phyloP scores from a whole-genome alignment of 768 basidiomycete species.

The Tephrocybe sp. region DNA sequence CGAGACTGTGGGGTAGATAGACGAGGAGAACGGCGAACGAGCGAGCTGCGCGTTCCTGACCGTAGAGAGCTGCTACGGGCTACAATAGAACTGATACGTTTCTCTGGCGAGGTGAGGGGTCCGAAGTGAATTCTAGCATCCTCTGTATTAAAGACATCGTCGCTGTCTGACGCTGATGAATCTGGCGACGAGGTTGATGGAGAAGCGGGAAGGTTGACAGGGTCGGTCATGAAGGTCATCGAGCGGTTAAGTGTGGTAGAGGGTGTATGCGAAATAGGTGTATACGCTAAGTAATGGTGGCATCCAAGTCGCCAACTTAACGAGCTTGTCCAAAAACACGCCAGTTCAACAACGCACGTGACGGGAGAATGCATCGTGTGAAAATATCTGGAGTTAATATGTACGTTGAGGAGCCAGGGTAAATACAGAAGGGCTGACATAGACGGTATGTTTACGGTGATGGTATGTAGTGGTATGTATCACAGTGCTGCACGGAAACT shows the following conservation, averaged over 20 bases:
- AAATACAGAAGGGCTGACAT: no score
- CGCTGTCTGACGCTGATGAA: constrained; percentile 34
- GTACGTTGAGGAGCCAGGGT: no score
- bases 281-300: not conserved
- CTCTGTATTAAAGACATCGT: constrained; percentile 42
- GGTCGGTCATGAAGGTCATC: not conserved
- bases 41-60: constrained; percentile 19
- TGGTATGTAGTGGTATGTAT: no score
- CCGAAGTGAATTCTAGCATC: constrained; percentile 50
- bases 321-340: constrained; percentile 6
- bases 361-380: not conserved
- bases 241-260: not conserved
- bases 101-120: constrained; percentile 53
- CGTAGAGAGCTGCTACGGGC: constrained; percentile 28
- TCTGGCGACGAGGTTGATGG: not conserved
- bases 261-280: not conserved
- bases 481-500: no score
- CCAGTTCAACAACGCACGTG: constrained; percentile 19
- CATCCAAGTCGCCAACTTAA: not conserved
- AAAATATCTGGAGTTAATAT: no score
- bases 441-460: no score
- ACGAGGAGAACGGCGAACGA: constrained; percentile 51
- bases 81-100: constrained; percentile 37
- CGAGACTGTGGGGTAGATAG: constrained; percentile 40
- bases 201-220: not conserved